phyloP scores from a whole-genome alignment of 352 stramenopile species.

The Halophytophthora batemanensis region DNA sequence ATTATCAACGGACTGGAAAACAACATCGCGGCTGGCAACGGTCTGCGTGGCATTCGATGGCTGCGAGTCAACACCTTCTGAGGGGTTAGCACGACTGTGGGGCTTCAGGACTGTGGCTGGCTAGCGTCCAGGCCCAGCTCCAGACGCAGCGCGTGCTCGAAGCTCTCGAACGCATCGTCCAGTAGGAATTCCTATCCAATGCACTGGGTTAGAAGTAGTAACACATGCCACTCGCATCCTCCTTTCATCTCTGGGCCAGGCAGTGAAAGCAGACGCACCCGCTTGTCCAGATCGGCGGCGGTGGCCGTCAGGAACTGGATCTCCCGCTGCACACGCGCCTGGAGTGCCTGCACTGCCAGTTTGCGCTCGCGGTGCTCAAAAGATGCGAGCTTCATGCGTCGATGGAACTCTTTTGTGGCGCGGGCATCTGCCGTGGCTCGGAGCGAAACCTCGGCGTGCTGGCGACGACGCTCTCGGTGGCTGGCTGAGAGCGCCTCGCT shows the following conservation, averaged over 20 bases:
- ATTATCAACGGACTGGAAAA: conserved; percentile 86
- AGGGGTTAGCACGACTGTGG: not conserved
- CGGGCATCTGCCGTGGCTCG: conserved; percentile 3
- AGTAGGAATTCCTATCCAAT: conserved; percentile 47
- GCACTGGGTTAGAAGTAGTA: conserved; percentile 12
- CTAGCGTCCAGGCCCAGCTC: conserved; percentile 26
- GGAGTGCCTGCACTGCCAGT: conserved; percentile 50
- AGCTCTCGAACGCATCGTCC: conserved; percentile 58
- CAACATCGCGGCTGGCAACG: conserved; percentile 78
- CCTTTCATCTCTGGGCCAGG: not conserved
- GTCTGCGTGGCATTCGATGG: conserved; percentile 76
- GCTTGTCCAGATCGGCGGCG: conserved; percentile 37
- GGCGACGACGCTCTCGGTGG: conserved; percentile 16
- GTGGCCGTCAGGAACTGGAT: conserved; percentile 56
- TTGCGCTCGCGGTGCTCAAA: conserved; percentile 59
- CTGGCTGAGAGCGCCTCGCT: conserved; percentile 17
- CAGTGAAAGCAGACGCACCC: conserved; percentile 20
- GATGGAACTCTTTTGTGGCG: conserved; percentile 29
- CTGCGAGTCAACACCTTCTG: conserved; percentile 75
- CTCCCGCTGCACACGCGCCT: conserved; percentile 45
- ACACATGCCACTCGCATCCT: conserved; percentile 9
- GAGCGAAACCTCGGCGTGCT: conserved; percentile 17
- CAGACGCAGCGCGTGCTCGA: conserved; percentile 36
- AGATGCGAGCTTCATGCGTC: conserved; percentile 27
- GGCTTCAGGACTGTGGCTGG: not conserved